Conservation (phyloP, 106 monocot species). For the Ottelia alismoides region DNA sequence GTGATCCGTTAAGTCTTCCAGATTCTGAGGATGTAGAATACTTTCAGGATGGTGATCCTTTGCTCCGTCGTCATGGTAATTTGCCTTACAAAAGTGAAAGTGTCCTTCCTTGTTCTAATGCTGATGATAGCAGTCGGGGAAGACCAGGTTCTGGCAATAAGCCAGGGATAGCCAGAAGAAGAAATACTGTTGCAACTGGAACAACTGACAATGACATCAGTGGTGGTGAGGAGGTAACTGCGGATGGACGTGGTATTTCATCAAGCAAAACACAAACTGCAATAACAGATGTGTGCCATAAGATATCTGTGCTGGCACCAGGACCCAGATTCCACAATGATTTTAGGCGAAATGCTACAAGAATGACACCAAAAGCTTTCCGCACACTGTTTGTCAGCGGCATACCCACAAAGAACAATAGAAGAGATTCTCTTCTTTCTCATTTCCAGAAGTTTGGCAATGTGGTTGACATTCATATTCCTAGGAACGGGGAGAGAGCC, state of each 20-base stretch:
- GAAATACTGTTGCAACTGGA: neutral
- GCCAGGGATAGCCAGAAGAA: constrained; percentile 14
- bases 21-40: constrained; percentile 27
- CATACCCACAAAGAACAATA: constrained; percentile 72
- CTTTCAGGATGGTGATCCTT: constrained; percentile 41
- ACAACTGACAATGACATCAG: constrained; percentile 3
- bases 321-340: constrained; percentile 15
- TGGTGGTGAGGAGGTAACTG: constrained; percentile 17
- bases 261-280: neutral
- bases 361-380: constrained; percentile 48
- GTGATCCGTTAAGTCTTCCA: constrained; percentile 27
- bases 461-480: constrained; percentile 81
- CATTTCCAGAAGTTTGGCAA: constrained; percentile 88
- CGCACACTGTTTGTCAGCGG: constrained; percentile 77
- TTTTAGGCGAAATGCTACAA: constrained; percentile 21
- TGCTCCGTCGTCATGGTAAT: constrained; percentile 5
- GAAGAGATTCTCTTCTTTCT: constrained; percentile 47
- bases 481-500: constrained; percentile 71
- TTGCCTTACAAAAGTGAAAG: constrained; percentile 18
- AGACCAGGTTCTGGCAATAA: constrained; percentile 25
- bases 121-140: constrained; percentile 29
- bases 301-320: constrained; percentile 9
- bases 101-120: constrained; percentile 8
- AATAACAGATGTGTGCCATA: neutral
- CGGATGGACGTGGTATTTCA: constrained; percentile 8